These are phyloP conservation scores for Globisporangium radiosum DNA, from an alignment of 352 stramenopile genomes.

Conservation along the genomic window DNA sequence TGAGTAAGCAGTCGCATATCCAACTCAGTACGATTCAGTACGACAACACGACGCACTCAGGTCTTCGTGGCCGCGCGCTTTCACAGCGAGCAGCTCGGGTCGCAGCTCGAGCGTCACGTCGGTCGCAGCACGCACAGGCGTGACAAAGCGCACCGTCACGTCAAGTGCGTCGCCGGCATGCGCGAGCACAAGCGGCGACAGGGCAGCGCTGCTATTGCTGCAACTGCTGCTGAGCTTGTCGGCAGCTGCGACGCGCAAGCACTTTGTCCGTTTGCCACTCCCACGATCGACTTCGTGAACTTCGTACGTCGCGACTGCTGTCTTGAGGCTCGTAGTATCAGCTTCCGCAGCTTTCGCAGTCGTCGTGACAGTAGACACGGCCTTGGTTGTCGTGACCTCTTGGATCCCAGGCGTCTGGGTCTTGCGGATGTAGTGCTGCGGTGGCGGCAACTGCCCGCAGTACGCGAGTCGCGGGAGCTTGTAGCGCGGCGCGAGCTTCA, in stretches of 20 bases:
- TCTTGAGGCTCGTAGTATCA: slow-evolving; percentile 13
- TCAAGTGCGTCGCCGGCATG: slow-evolving; percentile 26
- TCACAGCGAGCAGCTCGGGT: slow-evolving; percentile 40
- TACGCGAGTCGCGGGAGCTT: slow-evolving; percentile 73
- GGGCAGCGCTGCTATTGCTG: slow-evolving; percentile 12
- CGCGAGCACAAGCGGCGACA: slow-evolving; percentile 39
- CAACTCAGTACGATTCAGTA: too few relatives aligned
- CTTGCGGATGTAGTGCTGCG: slow-evolving; percentile 79
- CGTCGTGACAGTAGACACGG: too few relatives aligned
- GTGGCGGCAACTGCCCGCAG: slow-evolving; percentile 48
- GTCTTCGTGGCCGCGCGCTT: slow-evolving; percentile 38
- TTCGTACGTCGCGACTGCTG: slow-evolving; percentile 25
- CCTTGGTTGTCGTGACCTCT: slow-evolving; percentile 27
- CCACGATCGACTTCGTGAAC: slow-evolving; percentile 28
- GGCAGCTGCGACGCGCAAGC: slow-evolving; percentile 24
- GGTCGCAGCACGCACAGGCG: slow-evolving; percentile 16
- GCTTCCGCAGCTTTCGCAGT: slow-evolving; percentile 2
- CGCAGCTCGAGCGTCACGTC: slow-evolving; percentile 48
- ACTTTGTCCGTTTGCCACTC: slow-evolving; percentile 8
- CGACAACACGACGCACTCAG: slow-evolving; percentile 24
- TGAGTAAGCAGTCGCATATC: neutral
- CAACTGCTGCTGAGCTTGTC: slow-evolving; percentile 14
- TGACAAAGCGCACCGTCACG: slow-evolving; percentile 34
- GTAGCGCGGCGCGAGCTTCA: slow-evolving; percentile 67
- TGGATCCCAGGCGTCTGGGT: slow-evolving; percentile 61